Conservation (phyloP, 2,329 filamentous ascomycete genomes). For the Pseudocercospora macadamiae region DNA sequence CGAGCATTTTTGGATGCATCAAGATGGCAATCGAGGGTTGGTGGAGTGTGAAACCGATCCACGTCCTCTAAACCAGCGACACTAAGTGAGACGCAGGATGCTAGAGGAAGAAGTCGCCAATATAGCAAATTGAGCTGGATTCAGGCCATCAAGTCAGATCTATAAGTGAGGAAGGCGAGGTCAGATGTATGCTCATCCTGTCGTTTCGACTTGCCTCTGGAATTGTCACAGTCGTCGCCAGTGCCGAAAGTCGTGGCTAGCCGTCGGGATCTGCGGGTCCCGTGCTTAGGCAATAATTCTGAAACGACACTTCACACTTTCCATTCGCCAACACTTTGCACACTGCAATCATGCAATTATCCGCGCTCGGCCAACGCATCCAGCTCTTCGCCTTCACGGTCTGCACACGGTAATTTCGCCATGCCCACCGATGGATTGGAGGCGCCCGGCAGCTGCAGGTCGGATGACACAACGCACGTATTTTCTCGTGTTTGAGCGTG, state of each 20-base stretch:
- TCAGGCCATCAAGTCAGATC: not conserved
- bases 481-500: constrained; percentile 5
- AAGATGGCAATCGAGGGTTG: constrained; percentile 1
- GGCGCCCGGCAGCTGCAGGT: constrained; percentile 3
- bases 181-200: not conserved
- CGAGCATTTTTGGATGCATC: constrained; percentile 5
- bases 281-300: too few species aligned
- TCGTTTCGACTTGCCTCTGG: not conserved
- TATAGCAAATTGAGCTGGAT: not conserved
- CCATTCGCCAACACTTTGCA: not conserved
- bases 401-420: constrained; percentile 6
- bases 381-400: not conserved
- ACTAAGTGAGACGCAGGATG: not conserved
- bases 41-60: constrained; percentile 2
- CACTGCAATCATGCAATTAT: not conserved
- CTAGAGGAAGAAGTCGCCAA: not conserved
- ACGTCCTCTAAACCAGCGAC: not conserved
- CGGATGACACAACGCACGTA: constrained; percentile 10
- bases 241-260: too few species aligned
- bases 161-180: not conserved
- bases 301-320: not conserved
- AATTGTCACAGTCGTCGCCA: not conserved
- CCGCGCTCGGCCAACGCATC: not conserved
- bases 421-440: not conserved
- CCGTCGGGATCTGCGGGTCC: too few species aligned